Conservation (phyloP, 2,329 filamentous ascomycete species). For the Lachnum nothofagi region DNA sequence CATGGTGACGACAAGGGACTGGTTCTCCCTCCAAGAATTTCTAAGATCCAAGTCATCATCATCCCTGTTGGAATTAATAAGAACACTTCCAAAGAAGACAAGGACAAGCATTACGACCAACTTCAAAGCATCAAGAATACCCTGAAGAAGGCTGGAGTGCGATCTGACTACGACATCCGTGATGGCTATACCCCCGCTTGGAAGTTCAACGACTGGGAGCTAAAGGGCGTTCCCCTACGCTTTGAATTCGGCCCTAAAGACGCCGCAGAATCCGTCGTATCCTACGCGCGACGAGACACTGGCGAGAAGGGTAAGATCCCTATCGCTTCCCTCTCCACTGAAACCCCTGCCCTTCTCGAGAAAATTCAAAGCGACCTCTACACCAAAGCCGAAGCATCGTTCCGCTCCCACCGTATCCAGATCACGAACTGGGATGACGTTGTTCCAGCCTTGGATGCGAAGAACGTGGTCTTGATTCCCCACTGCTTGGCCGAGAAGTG, state of each 20-base stretch:
- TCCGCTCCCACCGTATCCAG: constrained; percentile 72
- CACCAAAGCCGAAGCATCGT: constrained; percentile 66
- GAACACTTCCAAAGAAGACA: constrained; percentile 76
- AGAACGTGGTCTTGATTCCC: constrained; percentile 89
- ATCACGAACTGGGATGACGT: constrained; percentile 89
- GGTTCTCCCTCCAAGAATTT: constrained; percentile 84
- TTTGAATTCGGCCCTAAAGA: constrained; percentile 97
- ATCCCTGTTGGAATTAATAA: constrained; percentile 91
- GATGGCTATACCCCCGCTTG: constrained; percentile 90
- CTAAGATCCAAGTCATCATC: constrained; percentile 78
- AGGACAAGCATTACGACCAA: constrained; percentile 68
- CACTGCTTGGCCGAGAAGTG: constrained; percentile 78
- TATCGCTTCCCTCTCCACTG: constrained; percentile 65
- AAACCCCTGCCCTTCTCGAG: constrained; percentile 77
- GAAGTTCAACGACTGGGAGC: constrained; percentile 99
- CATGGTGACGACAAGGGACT: constrained; percentile 95
- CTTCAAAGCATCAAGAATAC: constrained; percentile 65
- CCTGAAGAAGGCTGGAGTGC: constrained; percentile 68
- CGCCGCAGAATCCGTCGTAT: constrained; percentile 76
- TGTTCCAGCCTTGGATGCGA: constrained; percentile 79
- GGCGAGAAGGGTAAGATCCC: constrained; percentile 76
- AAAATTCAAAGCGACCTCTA: constrained; percentile 83
- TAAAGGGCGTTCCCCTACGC: constrained; percentile 89
- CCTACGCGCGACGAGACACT: constrained; percentile 80
- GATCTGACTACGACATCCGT: constrained; percentile 75